Evolutionary conservation across 2,329 filamentous ascomycete genomes (phyloP).

Genomic region (Penicillium sp.): DNA sequence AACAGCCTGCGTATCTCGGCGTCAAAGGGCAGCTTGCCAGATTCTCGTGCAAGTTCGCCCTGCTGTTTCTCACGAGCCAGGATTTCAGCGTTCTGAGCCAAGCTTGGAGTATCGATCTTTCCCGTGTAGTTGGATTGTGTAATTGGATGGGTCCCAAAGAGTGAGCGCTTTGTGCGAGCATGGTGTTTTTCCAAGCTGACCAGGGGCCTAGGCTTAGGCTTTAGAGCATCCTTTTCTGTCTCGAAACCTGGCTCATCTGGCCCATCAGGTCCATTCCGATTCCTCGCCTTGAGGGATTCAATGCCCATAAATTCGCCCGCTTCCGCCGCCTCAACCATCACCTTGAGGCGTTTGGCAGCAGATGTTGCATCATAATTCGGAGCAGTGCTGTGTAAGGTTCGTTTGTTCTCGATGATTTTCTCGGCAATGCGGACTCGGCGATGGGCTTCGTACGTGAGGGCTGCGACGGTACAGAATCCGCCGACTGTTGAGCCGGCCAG

Average conservation of each 20-base stretch:
- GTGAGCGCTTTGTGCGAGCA: background rate
- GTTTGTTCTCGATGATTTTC: slow-evolving; percentile 45
- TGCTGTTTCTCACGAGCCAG: slow-evolving; percentile 13
- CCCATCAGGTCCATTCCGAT: slow-evolving; percentile 6
- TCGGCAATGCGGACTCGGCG: slow-evolving; percentile 42
- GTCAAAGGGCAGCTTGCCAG: slow-evolving; percentile 11
- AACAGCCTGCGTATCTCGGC: slow-evolving; percentile 28
- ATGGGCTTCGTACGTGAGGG: slow-evolving; percentile 43
- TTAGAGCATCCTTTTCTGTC: background rate
- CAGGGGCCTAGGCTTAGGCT: slow-evolving; percentile 2
- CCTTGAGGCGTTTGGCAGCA: slow-evolving; percentile 35
- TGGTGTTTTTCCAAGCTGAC: slow-evolving; percentile 3
- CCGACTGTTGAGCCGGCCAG: slow-evolving; percentile 40
- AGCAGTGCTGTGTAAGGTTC: slow-evolving; percentile 40
- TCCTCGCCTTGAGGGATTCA: slow-evolving; percentile 34
- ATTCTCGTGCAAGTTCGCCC: slow-evolving; percentile 1
- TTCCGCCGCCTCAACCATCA: slow-evolving; percentile 46
- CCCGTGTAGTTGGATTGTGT: background rate
- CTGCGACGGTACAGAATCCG: slow-evolving; percentile 41
- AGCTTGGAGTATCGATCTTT: background rate
- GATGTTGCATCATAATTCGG: slow-evolving; percentile 42
- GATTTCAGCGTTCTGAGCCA: slow-evolving; percentile 7
- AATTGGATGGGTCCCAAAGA: background rate
- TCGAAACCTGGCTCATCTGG: background rate
- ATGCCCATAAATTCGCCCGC: slow-evolving; percentile 43